Conservation (phyloP, 768 basidiomycete genomes). For the Cantharellus anzutake region DNA sequence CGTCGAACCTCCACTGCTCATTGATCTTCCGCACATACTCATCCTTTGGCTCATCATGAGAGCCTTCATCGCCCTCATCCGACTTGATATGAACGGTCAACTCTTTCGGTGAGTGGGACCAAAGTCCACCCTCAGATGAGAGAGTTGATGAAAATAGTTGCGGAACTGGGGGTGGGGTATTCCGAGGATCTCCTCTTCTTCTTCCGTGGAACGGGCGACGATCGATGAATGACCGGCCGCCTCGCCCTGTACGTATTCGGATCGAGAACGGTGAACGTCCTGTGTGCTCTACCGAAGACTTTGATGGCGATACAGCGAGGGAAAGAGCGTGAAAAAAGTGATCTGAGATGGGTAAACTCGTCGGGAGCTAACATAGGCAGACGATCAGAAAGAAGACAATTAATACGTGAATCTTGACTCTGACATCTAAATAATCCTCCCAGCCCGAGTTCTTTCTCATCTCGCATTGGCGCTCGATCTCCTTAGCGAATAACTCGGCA, state of each 20-base stretch:
- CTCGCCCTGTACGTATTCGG: constrained; percentile 65
- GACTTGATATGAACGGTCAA: not conserved
- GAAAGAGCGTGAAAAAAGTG: constrained; percentile 48
- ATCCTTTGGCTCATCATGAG: constrained; percentile 7
- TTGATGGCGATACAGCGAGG: constrained; percentile 17
- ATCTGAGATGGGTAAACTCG: constrained; percentile 36
- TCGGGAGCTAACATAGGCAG: constrained; percentile 49
- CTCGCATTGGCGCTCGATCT: constrained; percentile 41
- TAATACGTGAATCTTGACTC: constrained; percentile 10
- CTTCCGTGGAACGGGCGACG: constrained; percentile 24
- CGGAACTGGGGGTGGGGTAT: constrained; percentile 6
- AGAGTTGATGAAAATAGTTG: not conserved
- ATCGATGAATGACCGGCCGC: constrained; percentile 61
- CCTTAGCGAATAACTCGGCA: constrained; percentile 33
- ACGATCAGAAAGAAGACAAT: no score
- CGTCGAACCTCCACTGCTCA: constrained; percentile 20
- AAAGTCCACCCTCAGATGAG: constrained; percentile 10
- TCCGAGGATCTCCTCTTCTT: not conserved
- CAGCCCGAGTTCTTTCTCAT: constrained; percentile 62
- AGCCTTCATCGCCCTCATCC: constrained; percentile 1
- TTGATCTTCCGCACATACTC: constrained; percentile 13
- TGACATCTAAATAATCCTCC: constrained; percentile 75
- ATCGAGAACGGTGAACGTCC: constrained; percentile 17
- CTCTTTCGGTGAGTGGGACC: not conserved
- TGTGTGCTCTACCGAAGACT: constrained; percentile 15